phyloP scores from a whole-genome alignment of 2,329 filamentous ascomycete genomes.

The Phialophora macrospora region DNA sequence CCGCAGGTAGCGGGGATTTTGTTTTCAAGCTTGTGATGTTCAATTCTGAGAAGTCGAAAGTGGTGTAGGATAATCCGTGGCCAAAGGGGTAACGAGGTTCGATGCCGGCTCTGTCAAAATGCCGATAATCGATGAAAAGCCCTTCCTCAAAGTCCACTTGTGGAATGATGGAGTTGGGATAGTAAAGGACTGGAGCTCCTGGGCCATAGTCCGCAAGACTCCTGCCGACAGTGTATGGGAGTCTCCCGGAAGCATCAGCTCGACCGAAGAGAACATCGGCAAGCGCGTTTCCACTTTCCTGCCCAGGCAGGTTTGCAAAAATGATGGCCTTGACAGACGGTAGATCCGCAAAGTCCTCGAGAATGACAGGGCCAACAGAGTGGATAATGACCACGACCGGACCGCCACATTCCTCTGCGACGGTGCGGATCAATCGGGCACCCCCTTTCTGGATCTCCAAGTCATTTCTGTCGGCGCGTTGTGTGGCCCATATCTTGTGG shows the following conservation, averaged over 20 bases:
- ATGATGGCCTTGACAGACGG: conserved; percentile 78
- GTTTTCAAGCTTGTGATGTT: conserved; percentile 54
- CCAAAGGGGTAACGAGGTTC: conserved; percentile 84
- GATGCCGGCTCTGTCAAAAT: conserved; percentile 78
- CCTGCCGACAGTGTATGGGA: conserved; percentile 87
- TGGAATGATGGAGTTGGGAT: conserved; percentile 70
- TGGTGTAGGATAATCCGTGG: conserved; percentile 81
- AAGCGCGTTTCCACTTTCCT: conserved; percentile 83
- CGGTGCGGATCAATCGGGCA: conserved; percentile 73
- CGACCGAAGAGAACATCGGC: conserved; percentile 79
- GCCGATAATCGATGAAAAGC: conserved; percentile 85
- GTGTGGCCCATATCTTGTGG: conserved; percentile 64
- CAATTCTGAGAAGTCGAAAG: conserved; percentile 66
- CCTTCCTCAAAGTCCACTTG: conserved; percentile 85
- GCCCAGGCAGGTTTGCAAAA: conserved; percentile 82
- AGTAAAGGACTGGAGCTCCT: conserved; percentile 70
- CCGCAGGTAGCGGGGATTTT: conserved; percentile 56
- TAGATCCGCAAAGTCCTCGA: conserved; percentile 80
- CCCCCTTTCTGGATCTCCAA: conserved; percentile 75
- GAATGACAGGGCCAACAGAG: conserved; percentile 77
- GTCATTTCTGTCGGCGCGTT: conserved; percentile 79
- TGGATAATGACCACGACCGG: conserved; percentile 84
- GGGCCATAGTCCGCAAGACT: conserved; percentile 75
- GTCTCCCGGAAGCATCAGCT: conserved; percentile 75
- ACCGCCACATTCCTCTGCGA: conserved; percentile 70